Base-by-base conservation (phyloP, 2,329 filamentous ascomycete species). In the Xylaria sp. region DNA sequence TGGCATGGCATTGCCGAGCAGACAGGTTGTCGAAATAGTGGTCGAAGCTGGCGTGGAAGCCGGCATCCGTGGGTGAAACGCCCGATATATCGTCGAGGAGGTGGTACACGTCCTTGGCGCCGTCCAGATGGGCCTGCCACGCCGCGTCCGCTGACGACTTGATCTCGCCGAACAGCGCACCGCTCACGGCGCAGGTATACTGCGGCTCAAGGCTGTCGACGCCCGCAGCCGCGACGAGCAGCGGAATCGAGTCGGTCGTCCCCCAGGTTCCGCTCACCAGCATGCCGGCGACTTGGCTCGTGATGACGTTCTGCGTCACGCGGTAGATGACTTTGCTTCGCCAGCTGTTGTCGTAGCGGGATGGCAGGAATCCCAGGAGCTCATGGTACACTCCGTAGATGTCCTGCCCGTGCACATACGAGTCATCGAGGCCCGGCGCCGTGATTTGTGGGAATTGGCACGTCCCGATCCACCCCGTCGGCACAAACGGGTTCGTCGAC, bases 21-120 rank as follows among this genome's bases (percentile, higher is more conserved):
- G 91, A 93, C 1, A 96, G 84, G 74, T 94, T 96, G 77, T 96
- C 93, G 73, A 90, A 96, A 80, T 96, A 96, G 78, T 94, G 92
- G 75, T 96, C 93, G 73, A 91, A 90, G 60, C 85, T 89, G 45
- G 79, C 83, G 74, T 95, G 92, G 82, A 92, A 96, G 3, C 83
- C 89, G 0, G 76, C 74, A 66, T 89, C 85, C 38, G 78, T 78
- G 0, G 82, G 68, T 0, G 84, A 75, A 0, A 96, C 86, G 33
- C 90, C 90, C 0, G 90, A 92, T 51, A 95, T 85, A 47, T 80
- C 76, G 73, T 96, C 92, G 0, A 96, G 85, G 0, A 77, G 78
- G 5, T 77, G 73, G 74, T 87, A 92, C 0, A 96, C 80, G 0
- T 79, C 70, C 2, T 78, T 75, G 0, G 90, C 84, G 22, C 81